Conservation (phyloP, 495 filamentous ascomycete species). For the Neurospora sp. region DNA sequence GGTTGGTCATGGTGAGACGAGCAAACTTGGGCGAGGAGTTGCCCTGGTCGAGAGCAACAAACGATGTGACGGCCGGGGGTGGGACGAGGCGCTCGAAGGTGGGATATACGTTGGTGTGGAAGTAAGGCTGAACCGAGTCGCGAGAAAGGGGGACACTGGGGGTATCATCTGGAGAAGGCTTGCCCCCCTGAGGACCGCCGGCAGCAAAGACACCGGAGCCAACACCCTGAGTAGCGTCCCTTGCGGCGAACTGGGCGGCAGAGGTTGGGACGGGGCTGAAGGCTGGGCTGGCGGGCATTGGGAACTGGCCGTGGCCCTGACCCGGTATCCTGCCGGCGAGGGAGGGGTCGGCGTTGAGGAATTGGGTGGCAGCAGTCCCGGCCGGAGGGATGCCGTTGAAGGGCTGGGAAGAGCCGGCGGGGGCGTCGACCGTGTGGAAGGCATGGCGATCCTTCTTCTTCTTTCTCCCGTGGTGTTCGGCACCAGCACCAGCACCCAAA, state of each 20-base stretch:
- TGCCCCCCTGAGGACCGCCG: conserved; percentile 36
- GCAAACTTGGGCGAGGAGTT: conserved; percentile 94
- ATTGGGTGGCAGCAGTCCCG: conserved; percentile 51
- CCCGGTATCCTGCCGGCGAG: conserved; percentile 13
- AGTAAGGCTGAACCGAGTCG: conserved; percentile 72
- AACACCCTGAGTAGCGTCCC: conserved; percentile 22
- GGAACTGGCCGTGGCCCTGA: conserved; percentile 43
- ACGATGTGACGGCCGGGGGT: conserved; percentile 81
- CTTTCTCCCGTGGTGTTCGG: conserved; percentile 40
- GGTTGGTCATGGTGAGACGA: conserved; percentile 82
- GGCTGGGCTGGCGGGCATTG: conserved; percentile 46
- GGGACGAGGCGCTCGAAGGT: conserved; percentile 89
- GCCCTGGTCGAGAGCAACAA: conserved; percentile 87
- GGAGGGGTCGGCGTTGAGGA: conserved; percentile 54
- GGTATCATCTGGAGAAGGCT: conserved; percentile 85
- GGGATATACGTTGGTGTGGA: conserved; percentile 76
- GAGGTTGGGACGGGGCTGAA: conserved; percentile 48
- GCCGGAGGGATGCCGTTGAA: conserved; percentile 57
- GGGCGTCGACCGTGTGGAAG: conserved; percentile 75
- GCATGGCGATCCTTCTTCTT: conserved; percentile 95
- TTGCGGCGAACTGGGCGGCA: conserved; percentile 47
- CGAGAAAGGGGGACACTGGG: conserved; percentile 83
- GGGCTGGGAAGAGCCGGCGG: conserved; percentile 50
- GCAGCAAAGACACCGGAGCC: conserved; percentile 21
- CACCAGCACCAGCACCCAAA: conserved; percentile 47